Conservation (phyloP, 176 grass and related monocot species). For the Aegilops longissima region DNA sequence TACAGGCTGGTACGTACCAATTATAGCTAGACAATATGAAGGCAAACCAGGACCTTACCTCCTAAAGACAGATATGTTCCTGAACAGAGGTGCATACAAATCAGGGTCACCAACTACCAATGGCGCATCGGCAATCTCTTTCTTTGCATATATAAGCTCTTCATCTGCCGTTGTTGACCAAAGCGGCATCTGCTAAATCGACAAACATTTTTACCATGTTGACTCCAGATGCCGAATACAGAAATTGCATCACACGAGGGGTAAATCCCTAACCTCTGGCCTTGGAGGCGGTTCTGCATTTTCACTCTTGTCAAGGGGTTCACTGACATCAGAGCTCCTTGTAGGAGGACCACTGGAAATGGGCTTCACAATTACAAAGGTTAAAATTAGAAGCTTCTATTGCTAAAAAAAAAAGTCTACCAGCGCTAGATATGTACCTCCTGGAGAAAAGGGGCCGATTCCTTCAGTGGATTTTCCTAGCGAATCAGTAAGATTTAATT, state of each 20-base stretch:
- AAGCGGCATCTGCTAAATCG: slow-evolving; percentile 45
- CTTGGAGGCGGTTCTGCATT: slow-evolving; percentile 12
- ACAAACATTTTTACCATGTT: slow-evolving; percentile 4
- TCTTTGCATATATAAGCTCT: slow-evolving; percentile 78
- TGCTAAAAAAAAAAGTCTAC: slow-evolving; percentile 10
- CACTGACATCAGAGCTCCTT: slow-evolving; percentile 26
- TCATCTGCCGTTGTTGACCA: slow-evolving; percentile 62
- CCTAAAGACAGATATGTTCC: slow-evolving; percentile 69
- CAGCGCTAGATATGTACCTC: slow-evolving; percentile 35
- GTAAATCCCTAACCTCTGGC: slow-evolving; percentile 43
- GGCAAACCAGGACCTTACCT: slow-evolving; percentile 38
- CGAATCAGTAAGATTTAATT: background rate
- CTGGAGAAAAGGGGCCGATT: slow-evolving; percentile 34
- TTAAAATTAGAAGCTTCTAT: slow-evolving; percentile 12
- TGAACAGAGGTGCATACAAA: slow-evolving; percentile 63
- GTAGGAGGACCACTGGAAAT: slow-evolving; percentile 38
- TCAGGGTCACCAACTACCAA: slow-evolving; percentile 52
- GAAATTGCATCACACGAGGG: background rate
- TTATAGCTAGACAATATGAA: too few species aligned
- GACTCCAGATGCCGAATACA: background rate
- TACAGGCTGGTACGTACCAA: too few species aligned
- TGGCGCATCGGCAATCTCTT: slow-evolving; percentile 53
- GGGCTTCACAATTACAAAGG: slow-evolving; percentile 47
- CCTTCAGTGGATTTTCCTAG: slow-evolving; percentile 20
- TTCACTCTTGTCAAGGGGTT: slow-evolving; percentile 1